Percentiles rank a stretch among this genome's conserved stretches.
Conservation (phyloP, 1,284 basidiomycete genomes). For the Thelephora terrestris region DNA sequence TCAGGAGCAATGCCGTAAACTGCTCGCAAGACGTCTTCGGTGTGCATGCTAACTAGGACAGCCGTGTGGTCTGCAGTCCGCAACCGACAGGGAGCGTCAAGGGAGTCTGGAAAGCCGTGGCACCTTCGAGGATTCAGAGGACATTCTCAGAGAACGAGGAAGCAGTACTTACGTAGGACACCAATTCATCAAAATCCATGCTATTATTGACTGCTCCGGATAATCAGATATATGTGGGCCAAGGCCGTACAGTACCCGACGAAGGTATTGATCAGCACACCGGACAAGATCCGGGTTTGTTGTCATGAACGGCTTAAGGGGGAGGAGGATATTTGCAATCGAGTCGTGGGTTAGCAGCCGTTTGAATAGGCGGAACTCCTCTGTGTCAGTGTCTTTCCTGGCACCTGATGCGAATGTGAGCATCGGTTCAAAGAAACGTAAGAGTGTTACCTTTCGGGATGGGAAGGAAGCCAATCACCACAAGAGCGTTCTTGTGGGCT, state of each 20-base stretch:
- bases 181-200: slow-evolving; percentile 20
- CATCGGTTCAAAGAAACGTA: neutral
- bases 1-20: slow-evolving; percentile 15
- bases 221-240: slow-evolving; percentile 23
- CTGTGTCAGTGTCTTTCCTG: slow-evolving; percentile 5
- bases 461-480: slow-evolving; percentile 13
- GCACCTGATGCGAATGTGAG: slow-evolving; percentile 6
- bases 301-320: slow-evolving; percentile 13
- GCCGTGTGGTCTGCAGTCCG: slow-evolving; percentile 9
- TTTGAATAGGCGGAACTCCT: slow-evolving; percentile 12
- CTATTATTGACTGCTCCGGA: slow-evolving; percentile 18
- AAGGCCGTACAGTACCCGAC: slow-evolving; percentile 15
- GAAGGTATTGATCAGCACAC: slow-evolving; percentile 18
- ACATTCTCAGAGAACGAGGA: neutral
- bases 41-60: slow-evolving; percentile 1
- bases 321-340: slow-evolving; percentile 9
- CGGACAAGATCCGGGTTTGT: slow-evolving; percentile 11
- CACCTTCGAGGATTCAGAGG: slow-evolving; percentile 9
- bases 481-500: slow-evolving; percentile 14
- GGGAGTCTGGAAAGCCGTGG: slow-evolving; percentile 3
- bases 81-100: slow-evolving; percentile 3
- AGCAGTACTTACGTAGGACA: slow-evolving; percentile 16
- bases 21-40: slow-evolving; percentile 10
- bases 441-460: slow-evolving; percentile 16
- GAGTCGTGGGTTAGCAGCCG: slow-evolving; percentile 15